These are phyloP conservation scores for Ceratobasidium sp. DNA, from an alignment of 1,284 basidiomycete genomes.

Conservation along the genomic window DNA sequence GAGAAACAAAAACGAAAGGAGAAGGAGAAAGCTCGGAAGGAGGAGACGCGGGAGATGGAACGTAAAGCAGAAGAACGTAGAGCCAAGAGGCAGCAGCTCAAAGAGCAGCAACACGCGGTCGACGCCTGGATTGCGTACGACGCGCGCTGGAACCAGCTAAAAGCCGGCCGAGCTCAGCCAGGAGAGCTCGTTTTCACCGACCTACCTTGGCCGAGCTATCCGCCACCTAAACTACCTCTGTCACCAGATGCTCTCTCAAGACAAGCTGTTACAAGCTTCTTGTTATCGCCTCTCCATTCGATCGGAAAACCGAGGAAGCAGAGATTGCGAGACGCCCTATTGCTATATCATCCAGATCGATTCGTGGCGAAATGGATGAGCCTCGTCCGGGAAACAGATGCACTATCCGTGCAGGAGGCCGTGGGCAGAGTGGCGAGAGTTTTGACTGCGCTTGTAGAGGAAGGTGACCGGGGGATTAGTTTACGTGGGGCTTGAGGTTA, in stretches of 20 bases:
- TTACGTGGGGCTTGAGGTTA: not conserved
- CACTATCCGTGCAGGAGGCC: slow-evolving; percentile 46
- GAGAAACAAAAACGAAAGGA: slow-evolving; percentile 52
- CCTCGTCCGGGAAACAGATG: slow-evolving; percentile 55
- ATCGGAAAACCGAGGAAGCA: slow-evolving; percentile 59
- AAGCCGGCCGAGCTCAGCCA: slow-evolving; percentile 38
- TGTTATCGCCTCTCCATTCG: slow-evolving; percentile 54
- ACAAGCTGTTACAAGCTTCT: slow-evolving; percentile 67
- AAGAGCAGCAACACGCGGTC: slow-evolving; percentile 54
- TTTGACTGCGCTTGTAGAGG: slow-evolving; percentile 45
- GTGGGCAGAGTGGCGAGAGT: slow-evolving; percentile 45
- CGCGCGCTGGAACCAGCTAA: slow-evolving; percentile 51
- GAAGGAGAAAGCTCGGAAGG: slow-evolving; percentile 61
- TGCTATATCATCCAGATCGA: slow-evolving; percentile 86
- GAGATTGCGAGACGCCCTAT: slow-evolving; percentile 71
- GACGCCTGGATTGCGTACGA: slow-evolving; percentile 65
- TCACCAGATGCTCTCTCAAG: slow-evolving; percentile 61
- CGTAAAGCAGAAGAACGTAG: slow-evolving; percentile 61
- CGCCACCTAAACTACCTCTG: slow-evolving; percentile 49
- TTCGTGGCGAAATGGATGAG: slow-evolving; percentile 77
- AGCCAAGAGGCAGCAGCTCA: slow-evolving; percentile 56
- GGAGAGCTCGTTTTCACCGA: slow-evolving; percentile 60
- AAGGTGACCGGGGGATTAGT: slow-evolving; percentile 28
- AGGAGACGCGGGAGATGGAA: slow-evolving; percentile 62
- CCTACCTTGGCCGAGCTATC: slow-evolving; percentile 80